Conservation (phyloP, 768 basidiomycete species). For the Collybiopsis confluens region DNA sequence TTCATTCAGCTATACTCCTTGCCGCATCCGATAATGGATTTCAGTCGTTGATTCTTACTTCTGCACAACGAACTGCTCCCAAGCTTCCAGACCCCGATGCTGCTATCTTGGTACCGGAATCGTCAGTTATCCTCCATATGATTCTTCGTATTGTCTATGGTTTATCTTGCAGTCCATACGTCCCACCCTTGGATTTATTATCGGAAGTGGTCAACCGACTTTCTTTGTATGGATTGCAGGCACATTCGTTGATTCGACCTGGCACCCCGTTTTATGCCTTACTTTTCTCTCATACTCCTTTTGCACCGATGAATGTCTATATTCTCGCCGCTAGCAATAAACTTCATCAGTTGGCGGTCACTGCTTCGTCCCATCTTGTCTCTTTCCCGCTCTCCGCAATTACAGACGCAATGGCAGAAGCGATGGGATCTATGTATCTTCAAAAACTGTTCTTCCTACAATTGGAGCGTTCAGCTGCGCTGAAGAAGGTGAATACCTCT, state of each 20-base stretch:
- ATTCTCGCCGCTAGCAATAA: slow-evolving; percentile 63
- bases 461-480: slow-evolving; percentile 75
- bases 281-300: slow-evolving; percentile 62
- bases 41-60: slow-evolving; percentile 47
- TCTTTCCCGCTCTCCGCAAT: slow-evolving; percentile 63
- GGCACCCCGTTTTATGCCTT: slow-evolving; percentile 51
- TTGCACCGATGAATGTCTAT: slow-evolving; percentile 69
- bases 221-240: slow-evolving; percentile 54
- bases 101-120: slow-evolving; percentile 54
- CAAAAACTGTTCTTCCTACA: slow-evolving; percentile 82
- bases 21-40: slow-evolving; percentile 62
- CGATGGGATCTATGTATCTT: slow-evolving; percentile 75
- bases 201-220: slow-evolving; percentile 52
- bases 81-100: slow-evolving; percentile 40
- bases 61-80: too few relatives aligned
- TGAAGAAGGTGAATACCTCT: slow-evolving; percentile 49
- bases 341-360: slow-evolving; percentile 69
- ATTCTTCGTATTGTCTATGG: slow-evolving; percentile 70
- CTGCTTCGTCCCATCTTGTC: slow-evolving; percentile 70
- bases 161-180: slow-evolving; percentile 70
- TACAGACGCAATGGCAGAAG: slow-evolving; percentile 63
- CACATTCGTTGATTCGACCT: slow-evolving; percentile 41
- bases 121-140: slow-evolving; percentile 62
- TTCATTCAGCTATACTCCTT: slow-evolving; percentile 57
- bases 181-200: slow-evolving; percentile 59